phyloP scores from a whole-genome alignment of 257 asterid species.

The Scutellaria minor region DNA sequence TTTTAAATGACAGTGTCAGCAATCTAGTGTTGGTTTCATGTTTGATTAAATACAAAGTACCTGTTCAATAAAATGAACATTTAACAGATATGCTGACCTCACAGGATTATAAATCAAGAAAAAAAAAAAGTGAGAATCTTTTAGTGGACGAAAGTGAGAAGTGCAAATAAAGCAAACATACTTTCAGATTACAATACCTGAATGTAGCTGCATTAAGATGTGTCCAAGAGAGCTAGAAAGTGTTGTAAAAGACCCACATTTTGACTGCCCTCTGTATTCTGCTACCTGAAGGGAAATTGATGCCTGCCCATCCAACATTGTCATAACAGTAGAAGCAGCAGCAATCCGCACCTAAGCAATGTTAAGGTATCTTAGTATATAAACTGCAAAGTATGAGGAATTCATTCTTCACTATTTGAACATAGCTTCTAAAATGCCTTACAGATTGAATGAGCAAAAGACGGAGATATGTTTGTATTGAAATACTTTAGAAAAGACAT shows the following conservation, averaged over 20 bases:
- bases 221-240: constrained; percentile 96
- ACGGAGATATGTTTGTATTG: constrained; percentile 4
- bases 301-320: constrained; percentile 89
- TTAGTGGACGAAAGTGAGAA: constrained; percentile 5
- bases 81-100: constrained; percentile 15
- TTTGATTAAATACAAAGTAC: constrained; percentile 73
- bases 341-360: constrained; percentile 76
- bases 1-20: constrained; percentile 77
- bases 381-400: constrained; percentile 6
- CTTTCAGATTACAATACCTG: constrained; percentile 58
- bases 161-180: constrained; percentile 26
- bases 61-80: constrained; percentile 42
- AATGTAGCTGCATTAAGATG: constrained; percentile 87
- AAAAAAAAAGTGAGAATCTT: constrained; percentile 25
- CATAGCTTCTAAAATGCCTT: constrained; percentile 25
- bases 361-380: constrained; percentile 22
- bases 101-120: constrained; percentile 32
- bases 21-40: constrained; percentile 69
- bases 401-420: constrained; percentile 2
- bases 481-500: constrained; percentile 24
- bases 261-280: constrained; percentile 69
- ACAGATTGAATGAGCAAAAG: constrained; percentile 25
- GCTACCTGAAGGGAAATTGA: constrained; percentile 93
- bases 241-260: constrained; percentile 84
- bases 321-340: constrained; percentile 77